phyloP scores from a whole-genome alignment of 2,329 filamentous ascomycete genomes.

The Sporothrix luriei region DNA sequence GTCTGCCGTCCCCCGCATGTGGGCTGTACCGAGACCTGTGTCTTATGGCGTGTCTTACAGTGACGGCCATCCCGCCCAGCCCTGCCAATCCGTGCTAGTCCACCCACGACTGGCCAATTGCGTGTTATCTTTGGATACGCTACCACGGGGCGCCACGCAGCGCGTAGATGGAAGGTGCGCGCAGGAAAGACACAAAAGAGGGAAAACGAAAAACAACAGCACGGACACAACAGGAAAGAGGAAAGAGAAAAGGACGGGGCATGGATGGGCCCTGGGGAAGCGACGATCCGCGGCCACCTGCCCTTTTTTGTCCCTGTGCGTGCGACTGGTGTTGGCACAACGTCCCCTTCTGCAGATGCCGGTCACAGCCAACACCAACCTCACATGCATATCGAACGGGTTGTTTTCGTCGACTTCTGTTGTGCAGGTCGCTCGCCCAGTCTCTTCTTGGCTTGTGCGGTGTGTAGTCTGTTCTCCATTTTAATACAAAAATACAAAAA shows the following conservation, averaged over 20 bases:
- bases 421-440: neutral
- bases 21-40: neutral
- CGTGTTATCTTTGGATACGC: conserved; percentile 13
- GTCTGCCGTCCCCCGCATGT: no score
- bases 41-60: neutral
- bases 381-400: neutral
- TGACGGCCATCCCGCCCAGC: neutral
- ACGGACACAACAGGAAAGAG: neutral
- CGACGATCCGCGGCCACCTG: conserved; percentile 28
- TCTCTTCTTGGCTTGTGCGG: neutral
- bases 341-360: neutral
- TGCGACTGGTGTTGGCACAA: neutral
- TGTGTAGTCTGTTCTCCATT: neutral
- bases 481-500: neutral
- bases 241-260: neutral
- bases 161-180: neutral
- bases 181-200: conserved; percentile 3
- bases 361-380: neutral
- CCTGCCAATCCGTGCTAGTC: neutral
- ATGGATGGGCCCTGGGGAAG: neutral
- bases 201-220: neutral
- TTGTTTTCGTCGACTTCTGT: neutral
- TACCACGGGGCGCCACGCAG: neutral
- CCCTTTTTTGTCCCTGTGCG: conserved; percentile 19
- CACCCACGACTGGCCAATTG: conserved; percentile 11